These are phyloP conservation scores for Kodamaea nitidulidarum DNA, from an alignment of 805 yeast species.

Conservation along the genomic window DNA sequence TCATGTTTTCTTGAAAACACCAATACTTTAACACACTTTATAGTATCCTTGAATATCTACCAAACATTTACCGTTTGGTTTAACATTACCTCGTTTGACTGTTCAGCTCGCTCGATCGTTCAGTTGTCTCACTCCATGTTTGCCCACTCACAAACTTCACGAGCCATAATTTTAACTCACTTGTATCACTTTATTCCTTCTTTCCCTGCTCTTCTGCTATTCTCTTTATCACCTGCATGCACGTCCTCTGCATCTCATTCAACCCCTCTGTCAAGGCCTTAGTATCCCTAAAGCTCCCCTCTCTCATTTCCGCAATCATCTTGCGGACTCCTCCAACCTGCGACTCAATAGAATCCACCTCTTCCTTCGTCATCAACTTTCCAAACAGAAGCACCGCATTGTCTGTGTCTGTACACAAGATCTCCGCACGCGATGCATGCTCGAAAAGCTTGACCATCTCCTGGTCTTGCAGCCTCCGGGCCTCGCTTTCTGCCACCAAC, in stretches of 20 bases:
- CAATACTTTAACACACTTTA: too few relatives aligned
- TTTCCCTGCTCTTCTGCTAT: constrained; percentile 36
- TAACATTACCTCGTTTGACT: too few relatives aligned
- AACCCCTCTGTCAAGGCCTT: constrained; percentile 30
- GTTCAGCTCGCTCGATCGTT: too few relatives aligned
- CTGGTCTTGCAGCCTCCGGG: constrained; percentile 57
- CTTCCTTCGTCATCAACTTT: constrained; percentile 44
- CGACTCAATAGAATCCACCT: constrained; percentile 30
- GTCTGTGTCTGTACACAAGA: constrained; percentile 83
- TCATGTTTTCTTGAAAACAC: too few relatives aligned
- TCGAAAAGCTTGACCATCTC: constrained; percentile 59
- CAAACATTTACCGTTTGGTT: too few relatives aligned
- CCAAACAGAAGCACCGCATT: constrained; percentile 73
- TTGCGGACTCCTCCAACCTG: constrained; percentile 19
- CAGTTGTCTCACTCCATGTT: too few relatives aligned
- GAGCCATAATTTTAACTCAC: too few relatives aligned
- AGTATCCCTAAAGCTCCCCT: constrained; percentile 29
- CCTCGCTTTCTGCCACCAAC: constrained; percentile 64
- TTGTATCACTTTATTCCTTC: not conserved
- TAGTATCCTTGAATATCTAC: too few relatives aligned
- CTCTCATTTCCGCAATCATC: constrained; percentile 34
- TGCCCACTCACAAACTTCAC: too few relatives aligned
- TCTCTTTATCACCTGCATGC: constrained; percentile 36
- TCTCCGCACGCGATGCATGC: constrained; percentile 73
- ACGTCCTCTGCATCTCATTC: constrained; percentile 34